Conservation (phyloP, 83 land plant species). For the Picea abies region DNA sequence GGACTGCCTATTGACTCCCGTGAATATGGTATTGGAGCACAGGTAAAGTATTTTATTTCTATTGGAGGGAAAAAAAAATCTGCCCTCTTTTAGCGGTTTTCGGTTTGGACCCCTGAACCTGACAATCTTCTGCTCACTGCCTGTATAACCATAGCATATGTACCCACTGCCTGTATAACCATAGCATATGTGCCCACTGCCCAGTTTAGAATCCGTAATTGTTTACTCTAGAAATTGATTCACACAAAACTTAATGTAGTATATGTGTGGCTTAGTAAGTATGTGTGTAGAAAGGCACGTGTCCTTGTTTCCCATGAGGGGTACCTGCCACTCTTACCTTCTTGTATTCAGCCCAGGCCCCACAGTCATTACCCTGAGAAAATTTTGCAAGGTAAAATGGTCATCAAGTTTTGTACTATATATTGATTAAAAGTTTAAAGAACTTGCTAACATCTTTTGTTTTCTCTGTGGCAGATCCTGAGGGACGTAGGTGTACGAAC, state of each 20-base stretch:
- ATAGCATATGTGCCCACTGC: background rate
- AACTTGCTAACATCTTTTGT: too few relatives aligned
- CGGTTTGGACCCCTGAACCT: background rate
- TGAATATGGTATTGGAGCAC: slow-evolving; percentile 99
- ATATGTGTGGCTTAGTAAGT: too few relatives aligned
- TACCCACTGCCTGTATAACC: background rate
- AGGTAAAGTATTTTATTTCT: slow-evolving; percentile 54
- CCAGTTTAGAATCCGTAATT: background rate
- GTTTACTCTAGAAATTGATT: background rate
- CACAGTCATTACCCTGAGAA: background rate
- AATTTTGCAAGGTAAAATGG: too few relatives aligned
- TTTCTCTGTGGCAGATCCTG: slow-evolving; percentile 64
- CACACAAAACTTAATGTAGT: too few relatives aligned
- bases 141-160: background rate
- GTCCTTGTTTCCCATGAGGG: background rate
- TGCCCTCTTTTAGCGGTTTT: background rate
- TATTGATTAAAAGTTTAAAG: too few relatives aligned
- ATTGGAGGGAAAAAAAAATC: background rate
- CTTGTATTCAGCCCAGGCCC: background rate
- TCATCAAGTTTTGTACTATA: too few relatives aligned
- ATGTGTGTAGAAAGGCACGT: background rate
- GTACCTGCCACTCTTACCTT: background rate
- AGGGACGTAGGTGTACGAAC: slow-evolving; percentile 89
- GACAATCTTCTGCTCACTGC: too few relatives aligned
- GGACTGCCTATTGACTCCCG: slow-evolving; percentile 98